Percentiles rank a stretch among this genome's conserved stretches.
phyloP scores from a whole-genome alignment of 2,329 filamentous ascomycete species.

The Shiraia sp. region DNA sequence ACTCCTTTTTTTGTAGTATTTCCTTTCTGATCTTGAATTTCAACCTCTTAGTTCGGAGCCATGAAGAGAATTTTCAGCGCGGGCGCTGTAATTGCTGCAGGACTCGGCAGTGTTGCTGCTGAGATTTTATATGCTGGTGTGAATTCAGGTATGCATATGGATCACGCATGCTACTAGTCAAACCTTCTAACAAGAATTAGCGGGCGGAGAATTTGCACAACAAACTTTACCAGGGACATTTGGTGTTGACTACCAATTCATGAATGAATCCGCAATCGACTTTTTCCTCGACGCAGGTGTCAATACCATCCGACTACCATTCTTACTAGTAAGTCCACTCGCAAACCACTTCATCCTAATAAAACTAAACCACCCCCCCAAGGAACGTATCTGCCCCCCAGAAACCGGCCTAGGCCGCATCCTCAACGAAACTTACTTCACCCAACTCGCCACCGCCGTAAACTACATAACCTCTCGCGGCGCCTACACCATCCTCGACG shows the following conservation, averaged over 20 bases:
- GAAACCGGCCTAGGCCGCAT: slow-evolving; percentile 52
- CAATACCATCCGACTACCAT: slow-evolving; percentile 53
- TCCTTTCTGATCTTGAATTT: slow-evolving; percentile 3
- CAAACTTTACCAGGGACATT: slow-evolving; percentile 52
- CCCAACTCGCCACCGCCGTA: slow-evolving; percentile 51
- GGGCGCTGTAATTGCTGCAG: slow-evolving; percentile 14
- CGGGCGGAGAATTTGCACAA: slow-evolving; percentile 27
- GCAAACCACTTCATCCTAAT: slow-evolving; percentile 2
- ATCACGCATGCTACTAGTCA: background rate
- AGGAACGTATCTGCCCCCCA: slow-evolving; percentile 56
- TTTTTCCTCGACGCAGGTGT: slow-evolving; percentile 20
- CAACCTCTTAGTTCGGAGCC: slow-evolving; percentile 1
- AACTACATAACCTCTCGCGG: slow-evolving; percentile 56
- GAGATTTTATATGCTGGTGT: slow-evolving; percentile 28
- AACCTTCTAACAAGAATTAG: slow-evolving; percentile 8
- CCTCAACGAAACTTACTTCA: slow-evolving; percentile 58
- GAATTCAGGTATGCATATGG: slow-evolving; percentile 19
- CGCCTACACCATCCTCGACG: slow-evolving; percentile 54
- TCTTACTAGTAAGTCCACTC: slow-evolving; percentile 37
- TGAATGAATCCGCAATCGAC: slow-evolving; percentile 47
- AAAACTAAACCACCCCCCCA: no score
- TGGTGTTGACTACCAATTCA: slow-evolving; percentile 57
- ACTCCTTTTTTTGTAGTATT: no score
- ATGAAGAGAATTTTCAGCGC: slow-evolving; percentile 9
- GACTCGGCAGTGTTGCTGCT: slow-evolving; percentile 6